A percentile compares a stretch with the other conserved stretches of the same genome.
These are phyloP conservation scores for Mycosarcoma mackinlayi DNA, from an alignment of 1,284 basidiomycete genomes.

Conservation along the genomic window DNA sequence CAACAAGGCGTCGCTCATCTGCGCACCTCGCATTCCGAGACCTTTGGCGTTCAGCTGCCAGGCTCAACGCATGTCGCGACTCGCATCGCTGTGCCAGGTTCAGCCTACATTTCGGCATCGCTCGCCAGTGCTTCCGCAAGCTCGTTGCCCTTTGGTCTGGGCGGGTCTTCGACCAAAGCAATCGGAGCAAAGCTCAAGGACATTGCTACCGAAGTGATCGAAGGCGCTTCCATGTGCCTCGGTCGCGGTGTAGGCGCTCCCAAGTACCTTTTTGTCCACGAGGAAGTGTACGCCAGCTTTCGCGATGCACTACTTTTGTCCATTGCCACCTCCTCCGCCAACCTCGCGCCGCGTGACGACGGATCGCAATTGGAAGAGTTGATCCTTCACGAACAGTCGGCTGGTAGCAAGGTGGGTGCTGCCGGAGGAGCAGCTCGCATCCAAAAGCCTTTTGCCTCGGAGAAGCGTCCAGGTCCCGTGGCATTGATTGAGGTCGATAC, in stretches of 20 bases:
- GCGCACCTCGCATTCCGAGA: not conserved
- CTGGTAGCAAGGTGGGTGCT: constrained; percentile 2
- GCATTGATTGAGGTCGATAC: constrained; percentile 16
- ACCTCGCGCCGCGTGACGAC: constrained; percentile 11
- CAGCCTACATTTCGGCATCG: constrained; percentile 14
- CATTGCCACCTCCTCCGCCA: constrained; percentile 15
- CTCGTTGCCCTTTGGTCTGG: not conserved
- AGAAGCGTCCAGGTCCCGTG: constrained; percentile 10
- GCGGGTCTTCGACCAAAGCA: not conserved
- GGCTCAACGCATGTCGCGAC: constrained; percentile 12
- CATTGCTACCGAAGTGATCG: constrained; percentile 10
- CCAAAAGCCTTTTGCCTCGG: constrained; percentile 20
- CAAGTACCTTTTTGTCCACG: constrained; percentile 23
- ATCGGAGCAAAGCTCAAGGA: constrained; percentile 6
- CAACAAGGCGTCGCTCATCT: constrained; percentile 2
- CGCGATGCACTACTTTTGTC: constrained; percentile 14
- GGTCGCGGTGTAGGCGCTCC: constrained; percentile 20
- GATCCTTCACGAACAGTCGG: constrained; percentile 2
- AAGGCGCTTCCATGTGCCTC: constrained; percentile 1
- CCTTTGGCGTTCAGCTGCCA: constrained; percentile 8
- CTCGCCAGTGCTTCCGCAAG: not conserved
- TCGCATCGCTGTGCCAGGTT: constrained; percentile 2
- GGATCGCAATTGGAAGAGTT: constrained; percentile 13
- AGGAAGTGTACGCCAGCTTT: constrained; percentile 6
- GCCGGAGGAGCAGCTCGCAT: constrained; percentile 8